A percentile compares a stretch with the other conserved stretches of the same genome.
Conservation (phyloP, 805 yeast species). For the Kuraishia piskuri region DNA sequence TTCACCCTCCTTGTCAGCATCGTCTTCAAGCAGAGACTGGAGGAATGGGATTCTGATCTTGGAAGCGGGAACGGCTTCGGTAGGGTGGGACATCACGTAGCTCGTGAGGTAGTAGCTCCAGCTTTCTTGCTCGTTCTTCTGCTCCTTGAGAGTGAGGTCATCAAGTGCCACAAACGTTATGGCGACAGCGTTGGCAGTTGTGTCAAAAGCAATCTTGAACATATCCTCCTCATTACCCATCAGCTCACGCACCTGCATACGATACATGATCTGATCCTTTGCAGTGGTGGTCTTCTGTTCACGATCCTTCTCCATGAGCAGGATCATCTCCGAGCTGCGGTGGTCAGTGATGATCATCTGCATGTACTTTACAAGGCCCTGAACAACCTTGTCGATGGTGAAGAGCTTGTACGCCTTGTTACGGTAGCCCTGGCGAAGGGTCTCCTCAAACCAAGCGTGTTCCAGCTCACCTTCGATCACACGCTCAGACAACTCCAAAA, state of each 20-base stretch:
- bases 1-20: constrained; percentile 37
- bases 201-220: constrained; percentile 78
- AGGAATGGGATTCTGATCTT: constrained; percentile 75
- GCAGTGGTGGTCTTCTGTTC: constrained; percentile 56
- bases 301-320: constrained; percentile 79
- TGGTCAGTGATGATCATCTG: constrained; percentile 76
- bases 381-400: constrained; percentile 88
- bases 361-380: constrained; percentile 75
- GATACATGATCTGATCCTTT: constrained; percentile 80
- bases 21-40: constrained; percentile 44
- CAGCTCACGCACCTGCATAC: constrained; percentile 76
- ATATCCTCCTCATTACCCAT: constrained; percentile 82
- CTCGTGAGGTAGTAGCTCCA: constrained; percentile 94
- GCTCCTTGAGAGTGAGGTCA: constrained; percentile 76
- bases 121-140: constrained; percentile 60
- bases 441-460: constrained; percentile 91
- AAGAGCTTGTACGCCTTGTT: constrained; percentile 89
- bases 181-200: constrained; percentile 38
- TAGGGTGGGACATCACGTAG: constrained; percentile 90
- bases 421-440: constrained; percentile 88
- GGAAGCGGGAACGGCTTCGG: constrained; percentile 86
- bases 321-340: constrained; percentile 71
- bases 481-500: constrained; percentile 64
- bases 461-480: constrained; percentile 86
- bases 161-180: constrained; percentile 83